Conservation (phyloP, 345 rosid genomes). For the Camelina hispida region DNA sequence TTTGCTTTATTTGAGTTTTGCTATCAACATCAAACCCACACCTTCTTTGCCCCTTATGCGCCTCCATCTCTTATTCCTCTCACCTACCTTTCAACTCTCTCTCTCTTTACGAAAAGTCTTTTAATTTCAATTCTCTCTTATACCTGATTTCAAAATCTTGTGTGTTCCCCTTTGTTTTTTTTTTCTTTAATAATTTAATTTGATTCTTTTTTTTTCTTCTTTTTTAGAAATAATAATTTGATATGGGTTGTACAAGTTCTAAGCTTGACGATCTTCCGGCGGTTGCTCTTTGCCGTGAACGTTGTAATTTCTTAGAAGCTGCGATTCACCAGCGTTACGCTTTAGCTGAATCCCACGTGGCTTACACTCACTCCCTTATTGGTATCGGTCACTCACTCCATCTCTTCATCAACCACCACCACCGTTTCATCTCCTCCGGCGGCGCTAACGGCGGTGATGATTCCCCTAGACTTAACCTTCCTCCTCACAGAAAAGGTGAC, state of each 20-base stretch:
- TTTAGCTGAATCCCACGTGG: constrained; percentile 76
- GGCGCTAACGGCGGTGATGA: constrained; percentile 20
- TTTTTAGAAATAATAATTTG: neutral
- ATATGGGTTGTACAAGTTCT: constrained; percentile 86
- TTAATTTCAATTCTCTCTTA: constrained; percentile 28
- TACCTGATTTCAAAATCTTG: constrained; percentile 37
- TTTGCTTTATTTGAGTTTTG: neutral
- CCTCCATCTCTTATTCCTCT: constrained; percentile 31
- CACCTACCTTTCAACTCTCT: constrained; percentile 37
- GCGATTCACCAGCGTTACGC: constrained; percentile 77
- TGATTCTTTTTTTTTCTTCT: neutral
- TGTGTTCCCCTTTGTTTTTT: neutral
- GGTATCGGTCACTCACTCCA: constrained; percentile 61
- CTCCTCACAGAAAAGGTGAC: constrained; percentile 57
- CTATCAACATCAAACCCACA: constrained; percentile 47
- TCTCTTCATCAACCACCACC: constrained; percentile 53
- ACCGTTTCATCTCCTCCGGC: constrained; percentile 39
- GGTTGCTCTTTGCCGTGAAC: constrained; percentile 84
- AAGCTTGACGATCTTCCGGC: constrained; percentile 96
- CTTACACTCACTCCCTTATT: constrained; percentile 61
- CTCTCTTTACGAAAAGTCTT: constrained; percentile 5
- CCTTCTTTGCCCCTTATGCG: constrained; percentile 43
- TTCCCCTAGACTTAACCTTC: constrained; percentile 58
- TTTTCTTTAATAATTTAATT: neutral
- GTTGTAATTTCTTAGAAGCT: constrained; percentile 68